These are phyloP conservation scores for Fulvia fulva DNA, from an alignment of 2,329 filamentous ascomycete species.

Conservation along the genomic window DNA sequence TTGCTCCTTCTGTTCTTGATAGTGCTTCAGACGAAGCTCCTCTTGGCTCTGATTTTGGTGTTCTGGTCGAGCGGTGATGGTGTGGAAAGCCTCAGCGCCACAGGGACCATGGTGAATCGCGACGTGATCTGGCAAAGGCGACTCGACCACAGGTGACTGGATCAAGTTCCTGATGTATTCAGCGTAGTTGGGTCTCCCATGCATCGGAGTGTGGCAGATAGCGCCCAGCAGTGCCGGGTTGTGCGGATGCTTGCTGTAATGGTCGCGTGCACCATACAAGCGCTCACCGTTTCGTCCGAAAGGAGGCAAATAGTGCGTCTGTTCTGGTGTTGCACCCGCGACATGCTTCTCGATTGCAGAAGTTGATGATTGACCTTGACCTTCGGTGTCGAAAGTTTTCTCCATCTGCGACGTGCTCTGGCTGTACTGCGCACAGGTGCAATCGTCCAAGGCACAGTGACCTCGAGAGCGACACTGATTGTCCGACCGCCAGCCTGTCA, in stretches of 20 bases:
- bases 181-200: background rate
- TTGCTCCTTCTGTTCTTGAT: background rate
- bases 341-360: background rate
- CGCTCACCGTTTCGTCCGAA: background rate
- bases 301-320: background rate
- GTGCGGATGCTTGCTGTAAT: background rate
- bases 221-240: background rate
- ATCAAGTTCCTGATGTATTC: background rate
- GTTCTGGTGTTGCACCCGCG: background rate
- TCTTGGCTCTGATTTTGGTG: background rate
- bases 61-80: background rate
- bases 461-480: background rate
- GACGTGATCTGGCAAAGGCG: background rate
- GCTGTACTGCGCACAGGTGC: background rate
- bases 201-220: background rate
- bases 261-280: background rate
- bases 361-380: background rate
- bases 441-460: background rate
- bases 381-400: background rate
- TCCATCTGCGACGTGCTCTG: background rate
- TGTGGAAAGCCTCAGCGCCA: background rate
- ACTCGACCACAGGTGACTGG: background rate
- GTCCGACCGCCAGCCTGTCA: background rate
- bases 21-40: background rate
- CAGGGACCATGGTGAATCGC: background rate